Evolutionary conservation across 2,329 filamentous ascomycete genomes (phyloP).

Genomic region (Seiridium unicorne): DNA sequence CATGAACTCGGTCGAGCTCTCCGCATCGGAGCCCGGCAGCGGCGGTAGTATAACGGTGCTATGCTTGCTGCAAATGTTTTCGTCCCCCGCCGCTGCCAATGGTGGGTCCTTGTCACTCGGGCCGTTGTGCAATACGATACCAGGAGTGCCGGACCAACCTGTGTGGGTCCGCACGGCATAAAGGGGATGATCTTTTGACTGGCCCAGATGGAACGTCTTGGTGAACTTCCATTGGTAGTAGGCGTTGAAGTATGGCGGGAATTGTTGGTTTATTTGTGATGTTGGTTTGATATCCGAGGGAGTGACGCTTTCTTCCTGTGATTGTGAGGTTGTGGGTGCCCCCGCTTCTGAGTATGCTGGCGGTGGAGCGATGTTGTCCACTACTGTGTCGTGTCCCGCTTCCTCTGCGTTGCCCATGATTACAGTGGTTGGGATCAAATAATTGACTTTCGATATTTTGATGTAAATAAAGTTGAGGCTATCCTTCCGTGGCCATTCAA

Average conservation of each 20-base stretch:
- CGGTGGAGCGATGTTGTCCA: neutral
- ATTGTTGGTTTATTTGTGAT: neutral
- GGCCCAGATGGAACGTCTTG: conserved; percentile 17
- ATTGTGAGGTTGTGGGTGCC: neutral
- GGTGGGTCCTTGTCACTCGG: conserved; percentile 13
- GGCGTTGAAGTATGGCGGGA: conserved; percentile 2
- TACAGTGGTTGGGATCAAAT: neutral
- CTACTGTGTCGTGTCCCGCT: neutral
- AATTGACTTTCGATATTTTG: neutral
- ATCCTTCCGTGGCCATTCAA: too few relatives aligned
- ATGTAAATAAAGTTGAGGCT: neutral
- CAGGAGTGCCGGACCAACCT: conserved; percentile 14
- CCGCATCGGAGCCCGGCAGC: neutral
- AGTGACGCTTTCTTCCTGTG: neutral
- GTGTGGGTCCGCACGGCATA: conserved; percentile 15
- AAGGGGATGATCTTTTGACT: conserved; percentile 15
- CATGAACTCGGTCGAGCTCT: conserved; percentile 3
- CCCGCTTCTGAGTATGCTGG: conserved; percentile 2
- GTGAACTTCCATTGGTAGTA: conserved; percentile 7
- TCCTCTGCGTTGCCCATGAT: neutral
- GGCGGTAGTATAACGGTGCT: conserved; percentile 2
- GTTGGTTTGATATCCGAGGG: neutral
- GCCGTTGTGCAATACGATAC: conserved; percentile 17
- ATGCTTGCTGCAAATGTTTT: neutral
- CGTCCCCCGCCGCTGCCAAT: conserved; percentile 12